Base-by-base conservation (phyloP, 805 yeast genomes). In the Candida ponderosae region DNA sequence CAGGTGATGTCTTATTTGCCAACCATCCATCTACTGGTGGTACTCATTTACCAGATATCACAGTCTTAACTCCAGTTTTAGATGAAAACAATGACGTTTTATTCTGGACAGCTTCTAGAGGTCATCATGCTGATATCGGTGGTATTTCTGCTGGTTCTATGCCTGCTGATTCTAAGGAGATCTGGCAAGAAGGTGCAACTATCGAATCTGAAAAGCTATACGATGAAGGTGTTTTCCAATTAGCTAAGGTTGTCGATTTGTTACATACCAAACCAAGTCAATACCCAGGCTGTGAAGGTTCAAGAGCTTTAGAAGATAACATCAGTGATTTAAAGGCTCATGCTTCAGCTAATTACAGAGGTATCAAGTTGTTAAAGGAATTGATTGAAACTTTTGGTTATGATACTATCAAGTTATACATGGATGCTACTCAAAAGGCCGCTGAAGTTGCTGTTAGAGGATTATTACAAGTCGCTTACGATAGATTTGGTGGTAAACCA, bases 51-150 rank as follows among this genome's bases (percentile, higher is more conserved):
- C 71, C 69, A 10, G 71, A 65, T 50, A 70, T 73, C 39, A 73
- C 79, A 1, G 69, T 73, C 23, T 67, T 73, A 17, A 67, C 78
- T 2, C 79, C 79, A 1, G 76, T 72, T 4, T 62, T 67, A 42
- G 65, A 34, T 40, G 46, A 57, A 35, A 61, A 65, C 41, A 54
- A 20, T 15, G 53, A 60, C 24, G 63, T 70, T n/a, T 53, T 63
- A 18, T 72, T 71, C 47, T 69, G 68, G 57, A 66, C 68, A 4
- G 79, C 78, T 11, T 64, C 76, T 1, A 56, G 79, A 41, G 78
- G 76, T 3, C 79, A 73, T 53, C 79, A 73, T 52, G 72, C 77
- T 15, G 78, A 73, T 45, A 72, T 73, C 44, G 78, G 79, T 16
- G 71, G 75, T 13, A 64, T 69, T 33, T 58, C 71, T 30, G 72